phyloP scores from a whole-genome alignment of 805 yeast species.

The Cyberlindnera samutprakarnensis region DNA sequence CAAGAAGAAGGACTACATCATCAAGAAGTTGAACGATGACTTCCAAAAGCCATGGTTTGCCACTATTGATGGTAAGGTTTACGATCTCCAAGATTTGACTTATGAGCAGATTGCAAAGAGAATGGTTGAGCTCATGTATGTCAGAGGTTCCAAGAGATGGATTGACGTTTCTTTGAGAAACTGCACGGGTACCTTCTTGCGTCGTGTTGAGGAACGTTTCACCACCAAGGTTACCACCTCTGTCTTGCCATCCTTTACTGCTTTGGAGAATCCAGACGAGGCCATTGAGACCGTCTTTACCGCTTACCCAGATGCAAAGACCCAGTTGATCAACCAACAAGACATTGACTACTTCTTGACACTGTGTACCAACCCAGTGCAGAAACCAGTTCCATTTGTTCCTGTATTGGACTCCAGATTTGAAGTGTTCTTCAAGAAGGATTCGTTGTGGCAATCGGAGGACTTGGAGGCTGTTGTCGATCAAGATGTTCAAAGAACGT shows the following conservation, averaged over 20 bases:
- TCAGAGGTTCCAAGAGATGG: slow-evolving; percentile 75
- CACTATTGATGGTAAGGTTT: slow-evolving; percentile 57
- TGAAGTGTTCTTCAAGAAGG: slow-evolving; percentile 96
- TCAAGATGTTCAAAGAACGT: slow-evolving; percentile 96
- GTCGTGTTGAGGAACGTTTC: slow-evolving; percentile 97
- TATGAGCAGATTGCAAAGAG: slow-evolving; percentile 86
- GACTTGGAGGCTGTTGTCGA: slow-evolving; percentile 93
- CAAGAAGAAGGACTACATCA: slow-evolving; percentile 81
- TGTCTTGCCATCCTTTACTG: slow-evolving; percentile 63
- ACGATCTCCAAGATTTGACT: slow-evolving; percentile 93
- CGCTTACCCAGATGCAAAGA: slow-evolving; percentile 65
- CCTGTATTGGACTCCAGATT: slow-evolving; percentile 93
- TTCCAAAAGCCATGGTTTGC: slow-evolving; percentile 99
- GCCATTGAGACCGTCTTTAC: slow-evolving; percentile 53
- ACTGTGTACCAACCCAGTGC: slow-evolving; percentile 73
- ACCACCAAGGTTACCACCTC: slow-evolving; percentile 51
- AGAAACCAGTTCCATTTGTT: slow-evolving; percentile 97
- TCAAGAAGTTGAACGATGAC: slow-evolving; percentile 81
- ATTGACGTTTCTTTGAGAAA: slow-evolving; percentile 80
- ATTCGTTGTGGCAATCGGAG: slow-evolving; percentile 98
- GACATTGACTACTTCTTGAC: slow-evolving; percentile 90
- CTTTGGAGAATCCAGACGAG: slow-evolving; percentile 59
- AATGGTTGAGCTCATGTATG: slow-evolving; percentile 82
- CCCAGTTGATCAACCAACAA: slow-evolving; percentile 87
- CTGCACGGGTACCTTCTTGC: slow-evolving; percentile 77